A percentile compares a stretch with the other conserved stretches of the same genome.
Conservation (phyloP, 305 asterid genomes). For the Rubia peregrina region DNA sequence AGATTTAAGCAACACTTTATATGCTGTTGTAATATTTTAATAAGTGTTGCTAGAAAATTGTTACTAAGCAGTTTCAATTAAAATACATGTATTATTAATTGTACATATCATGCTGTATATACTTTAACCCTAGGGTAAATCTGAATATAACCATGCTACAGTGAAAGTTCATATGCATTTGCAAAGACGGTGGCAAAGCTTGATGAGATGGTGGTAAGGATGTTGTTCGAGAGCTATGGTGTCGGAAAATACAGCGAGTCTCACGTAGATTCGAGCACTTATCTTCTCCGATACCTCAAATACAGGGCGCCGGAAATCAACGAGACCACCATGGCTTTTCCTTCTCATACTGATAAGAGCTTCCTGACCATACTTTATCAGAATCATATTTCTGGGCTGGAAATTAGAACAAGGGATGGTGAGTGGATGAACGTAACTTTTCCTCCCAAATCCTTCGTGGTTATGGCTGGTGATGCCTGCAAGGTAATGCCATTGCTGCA, state of each 20-base stretch:
- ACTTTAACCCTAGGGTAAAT: too few relatives aligned
- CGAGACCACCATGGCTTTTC: constrained; percentile 52
- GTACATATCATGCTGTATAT: too few relatives aligned
- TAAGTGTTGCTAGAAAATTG: too few relatives aligned
- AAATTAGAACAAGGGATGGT: constrained; percentile 56
- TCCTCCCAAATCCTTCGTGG: constrained; percentile 48
- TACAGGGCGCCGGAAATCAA: constrained; percentile 36
- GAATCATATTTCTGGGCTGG: constrained; percentile 57
- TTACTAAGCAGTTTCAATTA: too few relatives aligned
- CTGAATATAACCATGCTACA: constrained; percentile 7
- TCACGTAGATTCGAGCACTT: constrained; percentile 34
- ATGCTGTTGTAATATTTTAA: too few relatives aligned
- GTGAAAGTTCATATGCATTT: constrained; percentile 39
- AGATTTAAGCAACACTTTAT: too few relatives aligned
- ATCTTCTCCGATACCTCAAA: constrained; percentile 52
- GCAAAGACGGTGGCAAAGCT: constrained; percentile 47
- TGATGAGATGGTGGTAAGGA: constrained; percentile 42
- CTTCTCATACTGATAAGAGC: constrained; percentile 68
- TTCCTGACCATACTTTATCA: constrained; percentile 67
- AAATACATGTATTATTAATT: too few relatives aligned
- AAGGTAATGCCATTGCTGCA: constrained; percentile 25
- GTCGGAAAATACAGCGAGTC: constrained; percentile 44
- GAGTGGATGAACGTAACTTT: constrained; percentile 49
- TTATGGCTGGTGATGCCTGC: constrained; percentile 81
- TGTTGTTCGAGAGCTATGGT: constrained; percentile 60